Base-by-base conservation (phyloP, 2,329 filamentous ascomycete genomes). In the Fusarium anguioides region DNA sequence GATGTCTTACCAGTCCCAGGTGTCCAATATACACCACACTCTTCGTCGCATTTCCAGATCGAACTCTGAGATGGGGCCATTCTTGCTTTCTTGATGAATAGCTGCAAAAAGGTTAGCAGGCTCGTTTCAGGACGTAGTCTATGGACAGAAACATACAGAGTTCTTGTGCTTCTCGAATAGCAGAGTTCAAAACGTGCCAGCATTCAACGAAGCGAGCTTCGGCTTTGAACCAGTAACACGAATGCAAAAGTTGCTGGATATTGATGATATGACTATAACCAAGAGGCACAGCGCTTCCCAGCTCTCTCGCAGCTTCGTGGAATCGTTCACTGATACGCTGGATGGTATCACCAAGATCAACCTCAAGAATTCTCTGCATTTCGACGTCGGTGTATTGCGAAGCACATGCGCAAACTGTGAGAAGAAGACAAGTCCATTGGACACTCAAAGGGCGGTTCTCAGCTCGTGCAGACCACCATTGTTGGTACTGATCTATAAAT, bases 401-500 rank as follows among this genome's bases (percentile, higher is more conserved):
- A 2, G 77, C 72, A 60, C 78, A 80, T 17, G 78, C 78, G 57
- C 78, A 80, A 8, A 79, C 68, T 69, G 74, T 78, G 37, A 80
- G 67, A 36, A 80, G 73, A 10, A 80, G 74, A 47, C 76, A 77
- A 9, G 79, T 80, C 77, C 76, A 80, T 48, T 77, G 76, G 5
- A 79, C 66, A 26, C 73, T 70, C 3, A 80, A 69, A n/a, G 76
- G 76, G 20, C 67, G 67, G 27, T 70, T 65, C 12, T 72, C 72
- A 37, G 70, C 66, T 31, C 76, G 72, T 21, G 68, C 60, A 17
- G 59, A 49, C 76, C 78, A 80, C 78, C 79, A 80, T 15, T 66
- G 56, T 31, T 74, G 68, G 40, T 80, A 80, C 23, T 80, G 76
- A 33, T 76, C 73, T 14, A 78, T 33, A 33, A 80, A 80, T 7